A percentile compares a stretch with the other conserved stretches of the same genome.
These are phyloP conservation scores for Suillus hirtellus DNA, from an alignment of 768 basidiomycete genomes.

Conservation along the genomic window DNA sequence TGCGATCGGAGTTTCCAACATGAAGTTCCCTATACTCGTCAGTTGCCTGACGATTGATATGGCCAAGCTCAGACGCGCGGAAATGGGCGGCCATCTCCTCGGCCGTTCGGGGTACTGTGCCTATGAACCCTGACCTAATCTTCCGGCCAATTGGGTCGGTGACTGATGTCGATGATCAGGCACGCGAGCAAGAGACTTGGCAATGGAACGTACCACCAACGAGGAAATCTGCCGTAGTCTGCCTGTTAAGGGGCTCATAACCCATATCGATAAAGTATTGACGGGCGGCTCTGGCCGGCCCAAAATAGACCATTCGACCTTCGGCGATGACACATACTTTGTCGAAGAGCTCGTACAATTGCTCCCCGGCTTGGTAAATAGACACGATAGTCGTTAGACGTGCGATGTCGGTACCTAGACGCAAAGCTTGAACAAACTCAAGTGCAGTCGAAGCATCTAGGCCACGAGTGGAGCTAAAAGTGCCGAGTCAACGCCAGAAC, in stretches of 20 bases:
- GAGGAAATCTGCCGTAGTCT: constrained; percentile 63
- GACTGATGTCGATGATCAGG: constrained; percentile 34
- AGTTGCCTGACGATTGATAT: constrained; percentile 47
- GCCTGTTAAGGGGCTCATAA: constrained; percentile 51
- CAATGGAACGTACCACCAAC: constrained; percentile 36
- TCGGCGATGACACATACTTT: constrained; percentile 64
- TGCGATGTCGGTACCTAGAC: constrained; percentile 60
- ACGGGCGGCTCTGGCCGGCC: constrained; percentile 49
- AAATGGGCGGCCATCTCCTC: constrained; percentile 57
- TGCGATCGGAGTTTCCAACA: constrained; percentile 46
- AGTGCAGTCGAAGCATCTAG: constrained; percentile 71
- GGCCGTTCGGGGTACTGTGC: constrained; percentile 50
- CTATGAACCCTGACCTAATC: constrained; percentile 40
- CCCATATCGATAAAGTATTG: constrained; percentile 60
- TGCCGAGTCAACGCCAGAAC: background rate
- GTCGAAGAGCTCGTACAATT: constrained; percentile 63
- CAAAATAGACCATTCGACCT: constrained; percentile 58
- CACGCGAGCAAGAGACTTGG: background rate
- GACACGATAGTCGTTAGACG: constrained; percentile 69
- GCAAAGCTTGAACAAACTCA: constrained; percentile 68
- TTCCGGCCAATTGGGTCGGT: constrained; percentile 64
- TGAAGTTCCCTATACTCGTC: constrained; percentile 43
- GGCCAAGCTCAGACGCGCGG: constrained; percentile 39
- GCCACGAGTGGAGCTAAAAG: constrained; percentile 60
- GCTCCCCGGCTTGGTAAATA: constrained; percentile 82